These are phyloP conservation scores for Draba incana DNA, from an alignment of 345 rosid species.

Conservation along the genomic window DNA sequence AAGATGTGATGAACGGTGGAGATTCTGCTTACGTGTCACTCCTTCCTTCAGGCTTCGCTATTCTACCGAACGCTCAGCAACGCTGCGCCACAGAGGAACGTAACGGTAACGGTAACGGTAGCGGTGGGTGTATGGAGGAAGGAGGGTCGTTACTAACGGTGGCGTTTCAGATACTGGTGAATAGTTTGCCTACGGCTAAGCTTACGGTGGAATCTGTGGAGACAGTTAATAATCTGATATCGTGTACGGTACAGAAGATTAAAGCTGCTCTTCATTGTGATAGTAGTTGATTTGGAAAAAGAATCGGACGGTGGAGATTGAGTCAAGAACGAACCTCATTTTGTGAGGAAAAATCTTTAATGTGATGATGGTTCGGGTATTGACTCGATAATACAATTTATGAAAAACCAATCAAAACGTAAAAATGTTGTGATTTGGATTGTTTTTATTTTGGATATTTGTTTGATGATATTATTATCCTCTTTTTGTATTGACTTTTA, in stretches of 20 bases:
- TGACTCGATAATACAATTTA: conserved; percentile 27
- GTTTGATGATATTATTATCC: background rate
- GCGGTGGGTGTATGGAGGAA: conserved; percentile 45
- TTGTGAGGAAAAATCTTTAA: background rate
- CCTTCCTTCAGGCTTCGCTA: conserved; percentile 89
- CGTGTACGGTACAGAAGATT: conserved; percentile 92
- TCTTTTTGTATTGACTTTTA: background rate
- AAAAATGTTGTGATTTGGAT: background rate
- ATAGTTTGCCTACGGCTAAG: conserved; percentile 90
- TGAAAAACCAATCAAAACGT: background rate
- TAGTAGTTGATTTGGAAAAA: conserved; percentile 39
- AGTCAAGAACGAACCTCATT: conserved; percentile 51
- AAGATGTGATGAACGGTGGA: conserved; percentile 91
- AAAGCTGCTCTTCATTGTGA: conserved; percentile 84
- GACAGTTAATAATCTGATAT: conserved; percentile 89
- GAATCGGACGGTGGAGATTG: conserved; percentile 28
- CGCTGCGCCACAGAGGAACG: conserved; percentile 34
- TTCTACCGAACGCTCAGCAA: conserved; percentile 64
- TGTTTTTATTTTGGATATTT: conserved; percentile 10
- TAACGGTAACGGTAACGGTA: conserved; percentile 34
- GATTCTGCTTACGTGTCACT: conserved; percentile 95
- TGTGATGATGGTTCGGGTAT: conserved; percentile 47
- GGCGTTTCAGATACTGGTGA: conserved; percentile 94
- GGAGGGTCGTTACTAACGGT: conserved; percentile 93
- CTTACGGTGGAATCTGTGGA: conserved; percentile 96